These are phyloP conservation scores for Scutellaria minor DNA, from an alignment of 257 asterid species.

Conservation along the genomic window DNA sequence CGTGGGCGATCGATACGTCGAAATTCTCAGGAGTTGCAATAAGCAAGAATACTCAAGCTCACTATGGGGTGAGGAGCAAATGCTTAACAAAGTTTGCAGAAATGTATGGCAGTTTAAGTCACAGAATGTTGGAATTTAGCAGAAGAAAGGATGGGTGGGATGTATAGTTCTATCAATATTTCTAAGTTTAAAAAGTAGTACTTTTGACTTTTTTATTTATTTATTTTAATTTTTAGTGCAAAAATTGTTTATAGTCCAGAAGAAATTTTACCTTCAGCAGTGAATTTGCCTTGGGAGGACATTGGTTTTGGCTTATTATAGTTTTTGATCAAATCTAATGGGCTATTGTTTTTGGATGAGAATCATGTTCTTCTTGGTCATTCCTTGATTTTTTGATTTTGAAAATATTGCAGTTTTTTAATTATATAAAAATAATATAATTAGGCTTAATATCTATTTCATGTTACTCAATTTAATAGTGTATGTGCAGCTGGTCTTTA, in stretches of 20 bases:
- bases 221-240: not conserved
- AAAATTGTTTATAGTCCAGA: conserved; percentile 29
- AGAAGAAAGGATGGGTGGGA: conserved; percentile 95
- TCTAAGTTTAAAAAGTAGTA: conserved; percentile 1
- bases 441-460: too few species aligned
- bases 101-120: conserved; percentile 70
- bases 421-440: too few species aligned
- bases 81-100: conserved; percentile 62
- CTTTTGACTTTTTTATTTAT: not conserved
- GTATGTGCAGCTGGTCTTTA: not conserved
- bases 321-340: conserved; percentile 42
- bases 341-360: conserved; percentile 34
- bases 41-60: conserved; percentile 71
- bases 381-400: not conserved
- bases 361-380: not conserved
- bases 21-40: conserved; percentile 87
- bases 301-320: conserved; percentile 3
- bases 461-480: not conserved
- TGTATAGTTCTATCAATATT: conserved; percentile 48
- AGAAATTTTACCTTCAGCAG: conserved; percentile 36
- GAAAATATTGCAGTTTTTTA: not conserved
- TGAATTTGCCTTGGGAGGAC: conserved; percentile 45
- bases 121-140: conserved; percentile 63
- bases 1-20: conserved; percentile 84
- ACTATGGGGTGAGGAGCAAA: conserved; percentile 67